Evolutionary conservation across 179 eudicot genomes (phyloP).

Genomic region (Drosera spatulata): DNA sequence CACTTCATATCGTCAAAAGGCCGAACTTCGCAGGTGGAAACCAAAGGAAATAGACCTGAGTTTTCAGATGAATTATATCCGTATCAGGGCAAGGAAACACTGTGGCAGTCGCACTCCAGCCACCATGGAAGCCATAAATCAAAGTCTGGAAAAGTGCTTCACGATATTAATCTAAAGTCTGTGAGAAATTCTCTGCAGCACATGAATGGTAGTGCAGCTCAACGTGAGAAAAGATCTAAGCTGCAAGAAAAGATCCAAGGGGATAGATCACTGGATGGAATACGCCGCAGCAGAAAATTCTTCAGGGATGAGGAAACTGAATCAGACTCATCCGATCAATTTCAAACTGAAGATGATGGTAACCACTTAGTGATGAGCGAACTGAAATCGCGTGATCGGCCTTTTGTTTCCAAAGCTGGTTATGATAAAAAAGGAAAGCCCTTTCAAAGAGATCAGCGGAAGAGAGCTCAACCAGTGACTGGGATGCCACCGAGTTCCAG

Average conservation of each 20-base stretch:
- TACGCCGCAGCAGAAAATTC: constrained; percentile 25
- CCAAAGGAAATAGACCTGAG: constrained; percentile 33
- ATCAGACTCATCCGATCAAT: constrained; percentile 75
- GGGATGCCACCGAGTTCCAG: constrained; percentile 30
- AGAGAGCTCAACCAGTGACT: constrained; percentile 18
- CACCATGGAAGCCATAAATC: constrained; percentile 19
- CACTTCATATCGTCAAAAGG: constrained; percentile 35
- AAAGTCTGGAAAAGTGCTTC: constrained; percentile 28
- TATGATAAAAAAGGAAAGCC: constrained; percentile 30
- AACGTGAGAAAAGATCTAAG: constrained; percentile 30
- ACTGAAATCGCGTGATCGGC: constrained; percentile 34
- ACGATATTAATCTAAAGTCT: constrained; percentile 25
- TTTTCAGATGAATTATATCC: constrained; percentile 31
- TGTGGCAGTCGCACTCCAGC: constrained; percentile 22
- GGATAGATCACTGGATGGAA: constrained; percentile 35
- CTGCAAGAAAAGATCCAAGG: constrained; percentile 25
- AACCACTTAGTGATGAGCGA: constrained; percentile 81
- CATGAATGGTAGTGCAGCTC: constrained; percentile 21
- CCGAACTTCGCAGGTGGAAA: constrained; percentile 21
- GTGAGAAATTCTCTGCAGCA: constrained; percentile 14
- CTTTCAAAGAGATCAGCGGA: constrained; percentile 27
- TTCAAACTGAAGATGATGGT: constrained; percentile 50
- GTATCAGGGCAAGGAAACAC: constrained; percentile 31
- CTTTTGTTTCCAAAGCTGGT: constrained; percentile 21
- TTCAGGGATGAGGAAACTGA: constrained; percentile 67